These are phyloP conservation scores for Erysimum cheiri DNA, from an alignment of 441 rosid species.

Conservation along the genomic window DNA sequence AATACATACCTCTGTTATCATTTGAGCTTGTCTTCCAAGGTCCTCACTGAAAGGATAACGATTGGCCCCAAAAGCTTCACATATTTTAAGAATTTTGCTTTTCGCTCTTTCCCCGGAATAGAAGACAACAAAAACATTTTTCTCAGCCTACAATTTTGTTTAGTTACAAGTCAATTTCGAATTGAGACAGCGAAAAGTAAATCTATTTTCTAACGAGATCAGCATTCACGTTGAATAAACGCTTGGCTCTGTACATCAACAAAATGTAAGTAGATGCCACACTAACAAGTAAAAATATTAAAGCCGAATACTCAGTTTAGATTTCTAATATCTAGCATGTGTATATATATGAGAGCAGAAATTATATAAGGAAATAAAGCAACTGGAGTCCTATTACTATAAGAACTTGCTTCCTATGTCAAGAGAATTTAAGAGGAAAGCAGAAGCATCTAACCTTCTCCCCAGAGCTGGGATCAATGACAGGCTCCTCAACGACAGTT, in stretches of 20 bases:
- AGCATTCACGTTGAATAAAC: conserved; percentile 1
- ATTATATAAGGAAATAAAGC: conserved; percentile 9
- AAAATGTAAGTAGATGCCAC: conserved; percentile 17
- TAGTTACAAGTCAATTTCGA: conserved; percentile 25
- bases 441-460: conserved; percentile 61
- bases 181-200: conserved; percentile 17
- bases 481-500: conserved; percentile 68
- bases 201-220: conserved; percentile 17
- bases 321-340: conserved; percentile 16
- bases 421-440: conserved; percentile 13
- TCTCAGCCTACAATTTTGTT: conserved; percentile 62
- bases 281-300: conserved; percentile 1
- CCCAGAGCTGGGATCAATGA: conserved; percentile 83
- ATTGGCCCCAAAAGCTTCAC: conserved; percentile 96
- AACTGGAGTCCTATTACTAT: conserved; percentile 6
- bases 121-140: conserved; percentile 82
- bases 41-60: conserved; percentile 87
- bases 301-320: neutral
- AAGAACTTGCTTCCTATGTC: conserved; percentile 5
- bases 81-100: conserved; percentile 81
- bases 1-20: conserved; percentile 64
- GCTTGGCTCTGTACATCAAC: neutral
- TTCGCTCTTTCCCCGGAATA: conserved; percentile 88
- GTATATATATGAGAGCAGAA: conserved; percentile 12
- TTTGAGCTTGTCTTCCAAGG: conserved; percentile 65